Evolutionary conservation across 2,329 filamentous ascomycete genomes (phyloP).

Genomic region (Apiospora pterosperma): DNA sequence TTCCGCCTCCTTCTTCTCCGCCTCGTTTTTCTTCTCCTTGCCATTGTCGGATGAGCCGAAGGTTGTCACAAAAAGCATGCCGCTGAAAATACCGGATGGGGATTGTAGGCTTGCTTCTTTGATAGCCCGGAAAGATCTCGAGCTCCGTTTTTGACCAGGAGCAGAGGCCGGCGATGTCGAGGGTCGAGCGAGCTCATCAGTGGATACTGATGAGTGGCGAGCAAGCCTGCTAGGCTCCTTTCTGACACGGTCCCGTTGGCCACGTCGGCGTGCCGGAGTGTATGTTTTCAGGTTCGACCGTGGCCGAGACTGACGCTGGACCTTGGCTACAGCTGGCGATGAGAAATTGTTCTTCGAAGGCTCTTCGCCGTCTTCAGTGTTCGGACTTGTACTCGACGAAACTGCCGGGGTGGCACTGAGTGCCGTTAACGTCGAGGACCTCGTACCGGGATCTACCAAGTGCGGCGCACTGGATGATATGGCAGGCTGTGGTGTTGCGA

Average conservation of each 20-base stretch:
- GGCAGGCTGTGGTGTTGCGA: neutral
- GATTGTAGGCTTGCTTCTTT: neutral
- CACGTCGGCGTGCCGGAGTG: constrained; percentile 1
- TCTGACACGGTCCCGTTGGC: constrained; percentile 13
- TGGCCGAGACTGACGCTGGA: constrained; percentile 21
- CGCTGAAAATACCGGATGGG: constrained; percentile 55
- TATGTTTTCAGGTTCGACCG: constrained; percentile 21
- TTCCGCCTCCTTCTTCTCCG: constrained; percentile 24
- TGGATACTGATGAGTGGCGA: neutral
- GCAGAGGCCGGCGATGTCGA: neutral
- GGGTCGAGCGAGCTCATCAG: neutral
- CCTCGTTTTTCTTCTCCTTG: neutral
- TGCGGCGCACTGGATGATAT: neutral
- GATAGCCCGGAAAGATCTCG: constrained; percentile 8
- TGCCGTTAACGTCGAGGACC: constrained; percentile 21
- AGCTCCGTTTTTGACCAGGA: neutral
- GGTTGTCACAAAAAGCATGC: constrained; percentile 79
- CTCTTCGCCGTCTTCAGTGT: constrained; percentile 17
- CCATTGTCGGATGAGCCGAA: constrained; percentile 52
- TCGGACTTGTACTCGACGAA: constrained; percentile 21
- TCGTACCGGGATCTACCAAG: constrained; percentile 10
- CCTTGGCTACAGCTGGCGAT: constrained; percentile 30
- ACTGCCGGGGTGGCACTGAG: constrained; percentile 24
- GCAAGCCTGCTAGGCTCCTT: constrained; percentile 5
- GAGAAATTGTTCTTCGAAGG: constrained; percentile 15